Evolutionary conservation across 2,329 filamentous ascomycete species (phyloP), one percentile per base, ranked within the genome.

Genomic region (Penicillium vulpinum): DNA sequence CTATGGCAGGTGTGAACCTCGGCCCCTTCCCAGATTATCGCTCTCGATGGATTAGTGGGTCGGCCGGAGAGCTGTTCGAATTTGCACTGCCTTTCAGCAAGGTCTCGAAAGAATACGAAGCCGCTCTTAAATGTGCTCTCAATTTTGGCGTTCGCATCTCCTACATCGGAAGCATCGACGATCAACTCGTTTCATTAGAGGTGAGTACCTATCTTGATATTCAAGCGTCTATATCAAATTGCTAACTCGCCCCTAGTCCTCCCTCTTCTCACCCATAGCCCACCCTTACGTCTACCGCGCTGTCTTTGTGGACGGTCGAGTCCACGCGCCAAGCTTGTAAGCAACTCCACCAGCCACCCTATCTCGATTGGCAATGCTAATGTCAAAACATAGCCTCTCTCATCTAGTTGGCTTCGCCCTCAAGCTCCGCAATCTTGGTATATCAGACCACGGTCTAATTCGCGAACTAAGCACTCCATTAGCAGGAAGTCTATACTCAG

Each of bases 271-370:
- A 0, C 89, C 89, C 0, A 86, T 92, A 4, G 87, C 86, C 21
- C 94, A 99, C 68, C 94, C 94, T 0, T 92, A 97, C 73, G 93
- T 97, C 57, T 96, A 92, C 72, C 88, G 94, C 28, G 91, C 92
- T n/a, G 92, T 96, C 16, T 97, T 97, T 71, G 90, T 99, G 52
- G 93, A 99, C 73, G 91, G 92, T 26, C 87, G 92, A 57, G 83
- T 97, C 33, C 93, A 97, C 72, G 89, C 92, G 0, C 91, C 92
- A 2, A 92, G 96, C 73, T 99, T 99, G 83, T 85, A 70, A 69
- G 82, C 63, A 16, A n/a, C 15, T 40, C 36, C 16, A n/a, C 13
- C 38, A 21, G 2, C 13, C n/a, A 18, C 11, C 29, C 15, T 18
- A 24, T 10, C 22, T 18, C 15, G 24, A 16, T 21, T 24, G 7